Evolutionary conservation across 495 filamentous ascomycete species (phyloP), one percentile per base, ranked within the genome.

Genomic region (Parachaetomium inaequale): DNA sequence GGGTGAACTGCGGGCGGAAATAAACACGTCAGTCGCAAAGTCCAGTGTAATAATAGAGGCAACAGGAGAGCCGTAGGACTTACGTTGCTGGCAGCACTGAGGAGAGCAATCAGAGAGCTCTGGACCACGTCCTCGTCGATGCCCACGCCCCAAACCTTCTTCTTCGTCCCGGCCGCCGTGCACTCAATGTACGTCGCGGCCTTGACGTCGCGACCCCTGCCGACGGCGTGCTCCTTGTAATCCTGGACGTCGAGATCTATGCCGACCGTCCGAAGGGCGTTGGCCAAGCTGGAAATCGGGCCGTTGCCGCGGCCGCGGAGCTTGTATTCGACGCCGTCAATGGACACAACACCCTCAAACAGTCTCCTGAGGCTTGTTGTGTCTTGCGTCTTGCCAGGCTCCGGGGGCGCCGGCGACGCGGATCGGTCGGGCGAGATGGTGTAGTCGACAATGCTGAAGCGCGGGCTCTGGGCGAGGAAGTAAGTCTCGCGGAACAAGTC

Each of bases 221-320:
- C 92, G 66, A 98, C 91, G 28, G 92, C 88, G 76, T 98, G 95
- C 73, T 97, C 95, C 77, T 96, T 97, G 75, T 98, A 98, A 71
- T 96, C 91, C 51, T 84, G 84, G 55, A 98, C 93, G 71, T 98
- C 92, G 4, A 98, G 80, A 67, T 96, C 89, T 46, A 98, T 87
- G 32, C 90, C 90, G n/a, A 98, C 78, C 8, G 81, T 79, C 51
- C 84, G 81, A 26, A 98, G 82, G 11, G 93, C 94, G 64, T 92
- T 86, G 15, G 92, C 90, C 64, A 98, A 76, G 42, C 88, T 89
- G 1, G 92, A 96, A 61, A 97, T 89, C 14, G 93, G 90, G 68
- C 94, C 94, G 70, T 93, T 92, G 15, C 95, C 94, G 3, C 86
- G 79, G 57, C 95, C 93, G 19, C 80, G 83, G 63, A 98, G 86